Conservation (phyloP, 768 basidiomycete species). For the Rhodosporidiobolus odoratus region DNA sequence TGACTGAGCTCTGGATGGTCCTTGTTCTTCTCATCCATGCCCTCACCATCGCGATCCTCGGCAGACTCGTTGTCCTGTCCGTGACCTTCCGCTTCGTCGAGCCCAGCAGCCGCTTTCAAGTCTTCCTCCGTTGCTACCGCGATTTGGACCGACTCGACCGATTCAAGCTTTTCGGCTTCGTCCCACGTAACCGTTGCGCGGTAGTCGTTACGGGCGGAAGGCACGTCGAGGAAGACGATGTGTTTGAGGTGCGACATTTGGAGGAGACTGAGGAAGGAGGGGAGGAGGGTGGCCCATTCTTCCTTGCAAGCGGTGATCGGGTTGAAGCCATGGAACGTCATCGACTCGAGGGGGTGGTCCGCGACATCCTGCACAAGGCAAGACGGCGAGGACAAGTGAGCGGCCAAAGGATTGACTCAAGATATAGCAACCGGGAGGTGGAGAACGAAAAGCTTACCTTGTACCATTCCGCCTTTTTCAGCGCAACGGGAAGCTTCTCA, state of each 20-base stretch:
- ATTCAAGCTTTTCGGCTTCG: neutral
- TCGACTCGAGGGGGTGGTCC: constrained; percentile 17
- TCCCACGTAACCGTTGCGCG: constrained; percentile 18
- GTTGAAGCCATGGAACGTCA: constrained; percentile 28
- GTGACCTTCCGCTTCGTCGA: neutral
- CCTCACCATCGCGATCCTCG: neutral
- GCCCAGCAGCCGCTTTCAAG: neutral
- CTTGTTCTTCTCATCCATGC: neutral
- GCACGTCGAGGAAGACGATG: constrained; percentile 26
- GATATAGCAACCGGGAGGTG: neutral
- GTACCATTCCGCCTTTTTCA: constrained; percentile 19
- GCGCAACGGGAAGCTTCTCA: neutral
- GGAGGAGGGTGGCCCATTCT: constrained; percentile 16
- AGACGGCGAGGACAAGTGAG: neutral
- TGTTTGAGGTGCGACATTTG: neutral
- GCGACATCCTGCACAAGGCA: neutral
- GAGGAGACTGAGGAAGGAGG: no score
- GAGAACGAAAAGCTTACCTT: neutral
- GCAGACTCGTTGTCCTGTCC: neutral
- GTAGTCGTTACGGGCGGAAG: constrained; percentile 16
- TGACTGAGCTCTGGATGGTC: neutral
- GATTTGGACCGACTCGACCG: constrained; percentile 10
- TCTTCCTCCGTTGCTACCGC: constrained; percentile 20
- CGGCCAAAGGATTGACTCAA: neutral
- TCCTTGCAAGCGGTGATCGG: constrained; percentile 20